Conservation (phyloP, 306 rosid genomes). For the Lathyrus aphaca region DNA sequence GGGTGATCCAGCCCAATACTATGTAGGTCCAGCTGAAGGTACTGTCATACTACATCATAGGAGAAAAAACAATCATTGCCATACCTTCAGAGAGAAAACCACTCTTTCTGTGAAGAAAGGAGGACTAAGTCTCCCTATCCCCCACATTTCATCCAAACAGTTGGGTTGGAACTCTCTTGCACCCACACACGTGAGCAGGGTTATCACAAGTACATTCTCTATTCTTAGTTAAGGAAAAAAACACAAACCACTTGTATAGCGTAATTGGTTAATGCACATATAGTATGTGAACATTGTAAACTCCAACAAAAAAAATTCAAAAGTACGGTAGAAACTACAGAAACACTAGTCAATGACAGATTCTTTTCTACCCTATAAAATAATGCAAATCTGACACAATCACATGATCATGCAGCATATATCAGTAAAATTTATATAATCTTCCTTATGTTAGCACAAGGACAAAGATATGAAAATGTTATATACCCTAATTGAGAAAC, state of each 20-base stretch:
- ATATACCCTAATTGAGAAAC: background rate
- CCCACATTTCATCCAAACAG: too few relatives aligned
- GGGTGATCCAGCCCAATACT: too few relatives aligned
- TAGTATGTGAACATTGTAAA: background rate
- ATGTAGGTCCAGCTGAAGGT: too few relatives aligned
- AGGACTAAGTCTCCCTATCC: too few relatives aligned
- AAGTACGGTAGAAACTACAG: too few relatives aligned
- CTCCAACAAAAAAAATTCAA: background rate
- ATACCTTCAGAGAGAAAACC: too few relatives aligned
- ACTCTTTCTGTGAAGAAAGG: too few relatives aligned
- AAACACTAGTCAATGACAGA: too few relatives aligned
- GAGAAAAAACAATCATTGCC: too few relatives aligned
- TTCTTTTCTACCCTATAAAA: background rate
- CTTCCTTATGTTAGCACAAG: background rate
- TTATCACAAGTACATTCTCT: background rate
- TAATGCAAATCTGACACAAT: background rate
- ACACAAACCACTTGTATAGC: background rate
- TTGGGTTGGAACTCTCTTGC: too few relatives aligned
- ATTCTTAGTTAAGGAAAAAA: background rate
- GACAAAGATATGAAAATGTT: constrained; percentile 10
- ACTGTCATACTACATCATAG: too few relatives aligned
- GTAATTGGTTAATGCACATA: background rate
- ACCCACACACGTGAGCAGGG: too few relatives aligned
- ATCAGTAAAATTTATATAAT: background rate
- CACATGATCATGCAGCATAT: background rate